Evolutionary conservation across 257 asterid genomes (phyloP).

Genomic region (Solanum tacnaense): DNA sequence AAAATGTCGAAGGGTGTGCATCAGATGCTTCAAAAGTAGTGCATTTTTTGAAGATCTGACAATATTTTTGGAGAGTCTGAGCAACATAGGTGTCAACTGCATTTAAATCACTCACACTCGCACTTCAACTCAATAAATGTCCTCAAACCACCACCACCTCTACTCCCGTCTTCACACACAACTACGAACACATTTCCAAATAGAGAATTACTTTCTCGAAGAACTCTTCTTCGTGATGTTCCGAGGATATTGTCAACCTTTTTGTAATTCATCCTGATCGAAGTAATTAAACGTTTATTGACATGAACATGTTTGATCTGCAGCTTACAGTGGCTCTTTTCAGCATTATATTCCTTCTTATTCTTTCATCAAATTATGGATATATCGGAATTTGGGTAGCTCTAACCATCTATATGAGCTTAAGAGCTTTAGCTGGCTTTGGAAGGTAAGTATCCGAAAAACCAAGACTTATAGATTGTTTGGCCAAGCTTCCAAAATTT

Average conservation of each 20-base stretch:
- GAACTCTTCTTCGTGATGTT: not conserved
- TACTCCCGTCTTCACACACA: not conserved
- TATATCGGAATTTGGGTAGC: conserved; percentile 66
- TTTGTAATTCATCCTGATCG: not conserved
- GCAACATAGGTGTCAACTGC: not conserved
- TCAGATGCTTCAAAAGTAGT: not conserved
- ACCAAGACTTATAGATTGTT: not conserved
- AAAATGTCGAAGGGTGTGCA: not conserved
- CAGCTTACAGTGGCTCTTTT: conserved; percentile 57
- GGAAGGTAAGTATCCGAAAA: conserved; percentile 33
- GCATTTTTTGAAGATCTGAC: not conserved
- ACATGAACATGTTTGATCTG: not conserved
- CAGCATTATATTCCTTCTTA: conserved; percentile 41
- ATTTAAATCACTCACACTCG: not conserved
- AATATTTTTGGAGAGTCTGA: not conserved
- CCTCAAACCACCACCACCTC: not conserved
- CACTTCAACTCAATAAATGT: not conserved
- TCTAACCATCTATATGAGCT: conserved; percentile 48
- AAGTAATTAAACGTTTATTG: not conserved
- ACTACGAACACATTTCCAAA: not conserved
- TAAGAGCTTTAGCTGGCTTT: conserved; percentile 59
- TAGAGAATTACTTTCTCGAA: not conserved
- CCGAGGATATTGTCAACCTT: not conserved
- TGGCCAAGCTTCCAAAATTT: not conserved
- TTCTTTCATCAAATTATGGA: conserved; percentile 37